Evolutionary conservation across 1,284 basidiomycete species (phyloP).

Genomic region (Earliella scabrosa): DNA sequence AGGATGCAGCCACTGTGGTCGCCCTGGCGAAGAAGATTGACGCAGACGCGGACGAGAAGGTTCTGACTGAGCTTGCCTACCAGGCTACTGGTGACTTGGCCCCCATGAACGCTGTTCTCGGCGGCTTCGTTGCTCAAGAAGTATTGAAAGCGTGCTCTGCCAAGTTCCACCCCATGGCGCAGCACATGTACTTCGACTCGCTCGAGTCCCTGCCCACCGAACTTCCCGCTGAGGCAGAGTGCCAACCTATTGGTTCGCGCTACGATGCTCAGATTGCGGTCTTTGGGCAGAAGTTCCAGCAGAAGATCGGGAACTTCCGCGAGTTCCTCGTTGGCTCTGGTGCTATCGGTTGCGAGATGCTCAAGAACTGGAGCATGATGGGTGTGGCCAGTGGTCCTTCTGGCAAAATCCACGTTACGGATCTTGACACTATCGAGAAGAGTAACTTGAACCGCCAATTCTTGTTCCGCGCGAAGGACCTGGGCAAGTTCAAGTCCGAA

Average conservation of each 20-base stretch:
- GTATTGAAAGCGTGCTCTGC: constrained; percentile 97
- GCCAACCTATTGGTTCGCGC: constrained; percentile 81
- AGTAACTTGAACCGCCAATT: constrained; percentile 99
- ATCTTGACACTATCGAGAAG: constrained; percentile 99
- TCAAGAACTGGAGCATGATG: constrained; percentile 99
- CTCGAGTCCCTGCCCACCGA: constrained; percentile 88
- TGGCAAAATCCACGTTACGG: constrained; percentile 93
- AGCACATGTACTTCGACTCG: constrained; percentile 97
- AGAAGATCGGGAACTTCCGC: constrained; percentile 88
- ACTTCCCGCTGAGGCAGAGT: constrained; percentile 85
- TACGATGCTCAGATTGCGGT: constrained; percentile 98
- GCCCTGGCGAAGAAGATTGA: constrained; percentile 82
- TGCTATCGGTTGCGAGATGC: constrained; percentile 99
- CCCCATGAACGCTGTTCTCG: constrained; percentile 93
- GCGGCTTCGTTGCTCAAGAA: constrained; percentile 98
- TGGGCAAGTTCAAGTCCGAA: constrained; percentile 98
- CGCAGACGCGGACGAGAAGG: constrained; percentile 78
- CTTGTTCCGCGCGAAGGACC: constrained; percentile 95
- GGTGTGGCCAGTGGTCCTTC: constrained; percentile 85
- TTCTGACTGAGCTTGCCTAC: constrained; percentile 86
- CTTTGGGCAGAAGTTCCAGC: constrained; percentile 92
- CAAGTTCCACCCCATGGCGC: constrained; percentile 98
- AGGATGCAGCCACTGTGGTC: constrained; percentile 80
- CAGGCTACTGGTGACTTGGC: constrained; percentile 94
- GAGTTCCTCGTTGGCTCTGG: constrained; percentile 99